Evolutionary conservation across 805 yeast genomes (phyloP), one percentile per base, ranked within the genome.

Genomic region (Kuraishia cidri): DNA sequence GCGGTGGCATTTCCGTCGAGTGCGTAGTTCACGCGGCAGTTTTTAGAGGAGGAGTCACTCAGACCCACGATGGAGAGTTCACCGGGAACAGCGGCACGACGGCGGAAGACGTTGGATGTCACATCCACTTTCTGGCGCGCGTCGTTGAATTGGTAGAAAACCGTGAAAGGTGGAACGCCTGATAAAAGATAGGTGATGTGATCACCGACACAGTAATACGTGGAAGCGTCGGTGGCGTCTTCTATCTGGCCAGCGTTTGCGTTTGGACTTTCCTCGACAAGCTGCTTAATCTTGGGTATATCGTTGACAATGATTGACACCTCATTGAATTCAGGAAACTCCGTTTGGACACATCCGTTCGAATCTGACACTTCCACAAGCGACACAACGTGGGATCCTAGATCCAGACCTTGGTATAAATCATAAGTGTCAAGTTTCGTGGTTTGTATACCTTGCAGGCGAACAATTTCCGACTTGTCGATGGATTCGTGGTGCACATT

Each of bases 161-260:
- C 69, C 1, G 69, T 69, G 50, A 86, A 86, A 14, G 96, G 96
- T 0, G 94, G 73, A 4, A 72, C 61, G 2, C 97, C 97, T 11
- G 72, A 71, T 40, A 90, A 55, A 39, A 79, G 71, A 49, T 84
- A 84, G 1, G 80, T 66, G 17, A 92, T 72, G 38, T 82, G 80
- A 40, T 90, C 97, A 8, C 98, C 99, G 18, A 90, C 95, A 68
- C 99, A 92, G 47, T 77, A 80, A 45, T 80, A 71, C 3, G 48
- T 38, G 16, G 54, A 49, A 6, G 66, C 47, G 29, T 62, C 62
- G 7, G 67, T 19, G 31, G 26, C 43, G 2, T 41, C 40, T 18
- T 35, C 32, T 31, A 13, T 31, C 34, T 19, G 21, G 4, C 19
- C 32, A 4, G 16, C 32, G 11, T 9, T 22, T 20, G 12, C 21